Conservation (phyloP, 306 rosid species). For the Cicer cuneatum region DNA sequence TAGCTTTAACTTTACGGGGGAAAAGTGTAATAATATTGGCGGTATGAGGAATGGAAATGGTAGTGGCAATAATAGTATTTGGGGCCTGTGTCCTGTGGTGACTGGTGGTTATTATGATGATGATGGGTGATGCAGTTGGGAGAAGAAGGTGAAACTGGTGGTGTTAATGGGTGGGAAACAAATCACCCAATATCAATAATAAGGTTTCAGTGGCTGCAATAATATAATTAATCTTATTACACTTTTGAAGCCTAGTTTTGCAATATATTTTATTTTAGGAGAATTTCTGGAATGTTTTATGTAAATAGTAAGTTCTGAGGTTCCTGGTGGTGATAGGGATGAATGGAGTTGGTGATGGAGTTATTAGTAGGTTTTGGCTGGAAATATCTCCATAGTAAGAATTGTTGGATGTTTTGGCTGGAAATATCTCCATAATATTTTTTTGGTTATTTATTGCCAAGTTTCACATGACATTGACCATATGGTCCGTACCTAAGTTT, state of each 20-base stretch:
- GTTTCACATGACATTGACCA: slow-evolving; percentile 24
- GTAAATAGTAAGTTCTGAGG: slow-evolving; percentile 27
- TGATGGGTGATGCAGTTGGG: slow-evolving; percentile 22
- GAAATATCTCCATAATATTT: slow-evolving; percentile 12
- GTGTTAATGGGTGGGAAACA: slow-evolving; percentile 26
- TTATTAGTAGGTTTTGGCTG: slow-evolving; percentile 15
- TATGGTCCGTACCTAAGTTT: background rate
- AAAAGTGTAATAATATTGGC: slow-evolving; percentile 33
- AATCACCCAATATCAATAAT: slow-evolving; percentile 12
- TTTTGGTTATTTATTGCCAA: slow-evolving; percentile 4
- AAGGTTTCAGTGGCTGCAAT: slow-evolving; percentile 27
- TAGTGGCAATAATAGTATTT: slow-evolving; percentile 15
- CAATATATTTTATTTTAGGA: slow-evolving; percentile 29
- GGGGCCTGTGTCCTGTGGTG: slow-evolving; percentile 24
- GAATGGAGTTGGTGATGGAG: slow-evolving; percentile 18
- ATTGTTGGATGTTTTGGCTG: slow-evolving; percentile 2
- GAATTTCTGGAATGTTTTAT: slow-evolving; percentile 15
- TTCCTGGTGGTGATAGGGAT: slow-evolving; percentile 22
- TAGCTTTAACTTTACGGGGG: slow-evolving; percentile 23
- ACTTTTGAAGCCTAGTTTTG: slow-evolving; percentile 4
- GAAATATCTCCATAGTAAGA: background rate
- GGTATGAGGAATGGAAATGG: slow-evolving; percentile 28
- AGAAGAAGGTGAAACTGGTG: slow-evolving; percentile 36
- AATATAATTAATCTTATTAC: slow-evolving; percentile 28
- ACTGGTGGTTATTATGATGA: slow-evolving; percentile 6